phyloP scores from a whole-genome alignment of 345 rosid genomes.

The Eutrema japonicum region DNA sequence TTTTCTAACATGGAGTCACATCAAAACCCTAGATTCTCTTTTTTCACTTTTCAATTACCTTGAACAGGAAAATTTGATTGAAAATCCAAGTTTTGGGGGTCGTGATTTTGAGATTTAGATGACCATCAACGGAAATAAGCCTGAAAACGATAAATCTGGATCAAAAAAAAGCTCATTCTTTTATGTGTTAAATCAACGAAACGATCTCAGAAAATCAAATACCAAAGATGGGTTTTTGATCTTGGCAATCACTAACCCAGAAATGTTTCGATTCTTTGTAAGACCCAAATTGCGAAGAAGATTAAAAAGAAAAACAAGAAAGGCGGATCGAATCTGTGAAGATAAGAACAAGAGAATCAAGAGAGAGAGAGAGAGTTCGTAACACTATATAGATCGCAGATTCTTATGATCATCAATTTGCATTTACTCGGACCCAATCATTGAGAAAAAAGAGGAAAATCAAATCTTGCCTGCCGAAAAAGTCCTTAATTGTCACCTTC shows the following conservation, averaged over 20 bases:
- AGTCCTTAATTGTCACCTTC: too few relatives aligned
- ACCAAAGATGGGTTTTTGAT: constrained; percentile 8
- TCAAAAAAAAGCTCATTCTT: constrained; percentile 9
- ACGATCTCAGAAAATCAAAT: constrained; percentile 19
- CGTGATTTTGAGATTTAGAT: constrained; percentile 49
- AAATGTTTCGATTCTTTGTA: not conserved
- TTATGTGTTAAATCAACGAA: constrained; percentile 3
- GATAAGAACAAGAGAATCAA: constrained; percentile 15
- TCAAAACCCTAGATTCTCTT: constrained; percentile 34
- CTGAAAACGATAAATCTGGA: constrained; percentile 38
- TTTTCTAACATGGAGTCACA: constrained; percentile 28
- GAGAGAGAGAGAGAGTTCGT: not conserved
- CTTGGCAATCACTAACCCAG: too few relatives aligned
- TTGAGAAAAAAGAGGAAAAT: too few relatives aligned
- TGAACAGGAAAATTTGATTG: not conserved
- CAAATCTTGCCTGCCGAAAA: too few relatives aligned
- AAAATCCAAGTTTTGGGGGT: not conserved
- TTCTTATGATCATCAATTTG: constrained; percentile 13
- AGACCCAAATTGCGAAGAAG: constrained; percentile 5
- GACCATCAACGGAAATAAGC: constrained; percentile 63
- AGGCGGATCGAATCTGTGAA: constrained; percentile 12
- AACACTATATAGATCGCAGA: too few relatives aligned
- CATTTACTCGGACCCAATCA: constrained; percentile 22
- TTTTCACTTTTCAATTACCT: constrained; percentile 18
- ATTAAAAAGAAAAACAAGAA: not conserved